These are phyloP conservation scores for Prunus mira DNA, from an alignment of 306 rosid species.

Conservation along the genomic window DNA sequence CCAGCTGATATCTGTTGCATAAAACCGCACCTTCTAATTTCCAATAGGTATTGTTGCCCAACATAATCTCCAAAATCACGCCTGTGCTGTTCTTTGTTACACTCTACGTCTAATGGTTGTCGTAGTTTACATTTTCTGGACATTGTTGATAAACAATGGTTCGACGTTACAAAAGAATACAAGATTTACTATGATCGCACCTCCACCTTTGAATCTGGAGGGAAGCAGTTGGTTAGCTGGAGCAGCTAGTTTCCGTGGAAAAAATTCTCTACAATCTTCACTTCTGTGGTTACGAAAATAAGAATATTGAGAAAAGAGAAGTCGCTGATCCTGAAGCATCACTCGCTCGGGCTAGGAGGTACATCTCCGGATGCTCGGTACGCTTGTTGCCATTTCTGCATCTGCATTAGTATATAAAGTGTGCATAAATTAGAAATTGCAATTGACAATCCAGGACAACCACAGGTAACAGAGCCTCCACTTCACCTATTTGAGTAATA, in stretches of 20 bases:
- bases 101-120: constrained; percentile 15
- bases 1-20: background rate
- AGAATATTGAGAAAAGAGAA: constrained; percentile 78
- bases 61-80: background rate
- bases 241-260: too few relatives aligned
- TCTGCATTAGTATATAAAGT: constrained; percentile 50
- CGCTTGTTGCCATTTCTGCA: constrained; percentile 88
- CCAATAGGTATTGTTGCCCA: background rate
- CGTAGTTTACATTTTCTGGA: constrained; percentile 44
- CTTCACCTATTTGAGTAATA: constrained; percentile 65
- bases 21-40: background rate
- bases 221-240: constrained; percentile 32
- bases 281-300: too few relatives aligned
- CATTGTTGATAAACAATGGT: constrained; percentile 17
- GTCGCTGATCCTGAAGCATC: constrained; percentile 64
- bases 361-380: constrained; percentile 59
- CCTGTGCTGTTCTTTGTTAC: background rate
- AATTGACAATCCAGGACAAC: background rate
- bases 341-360: constrained; percentile 54
- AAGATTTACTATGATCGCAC: constrained; percentile 32
- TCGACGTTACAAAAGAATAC: constrained; percentile 18
- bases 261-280: too few relatives aligned
- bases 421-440: constrained; percentile 1
- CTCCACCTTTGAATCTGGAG: constrained; percentile 24
- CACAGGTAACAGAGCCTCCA: constrained; percentile 40